phyloP scores from a whole-genome alignment of 2,329 filamentous ascomycete species.

The Neonectria ditissima region DNA sequence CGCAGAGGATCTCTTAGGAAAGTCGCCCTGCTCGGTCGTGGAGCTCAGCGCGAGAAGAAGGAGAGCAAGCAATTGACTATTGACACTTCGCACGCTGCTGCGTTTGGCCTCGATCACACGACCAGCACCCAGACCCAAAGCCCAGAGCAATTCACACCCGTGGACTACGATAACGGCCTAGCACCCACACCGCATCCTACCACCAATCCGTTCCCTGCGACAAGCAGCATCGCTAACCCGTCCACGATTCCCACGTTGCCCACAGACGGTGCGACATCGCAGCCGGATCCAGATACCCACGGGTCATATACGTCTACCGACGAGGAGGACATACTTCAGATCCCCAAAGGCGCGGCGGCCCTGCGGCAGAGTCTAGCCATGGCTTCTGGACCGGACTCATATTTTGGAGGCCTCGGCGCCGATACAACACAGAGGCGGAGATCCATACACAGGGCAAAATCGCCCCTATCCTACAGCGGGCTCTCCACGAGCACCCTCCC shows the following conservation, averaged over 20 bases:
- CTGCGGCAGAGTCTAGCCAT: slow-evolving; percentile 56
- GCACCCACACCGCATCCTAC: slow-evolving; percentile 60
- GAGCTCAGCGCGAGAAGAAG: slow-evolving; percentile 70
- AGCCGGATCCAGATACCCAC: slow-evolving; percentile 36
- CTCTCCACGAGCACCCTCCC: slow-evolving; percentile 62
- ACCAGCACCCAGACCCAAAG: slow-evolving; percentile 38
- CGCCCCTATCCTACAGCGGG: slow-evolving; percentile 68
- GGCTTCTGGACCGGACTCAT: slow-evolving; percentile 72
- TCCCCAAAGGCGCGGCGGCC: slow-evolving; percentile 63
- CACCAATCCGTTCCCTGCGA: slow-evolving; percentile 58
- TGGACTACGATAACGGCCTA: slow-evolving; percentile 60
- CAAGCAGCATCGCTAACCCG: slow-evolving; percentile 36
- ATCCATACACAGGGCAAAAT: slow-evolving; percentile 67
- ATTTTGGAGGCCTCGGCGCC: slow-evolving; percentile 61
- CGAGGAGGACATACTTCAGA: slow-evolving; percentile 81
- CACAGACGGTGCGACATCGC: slow-evolving; percentile 19
- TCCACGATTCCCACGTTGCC: slow-evolving; percentile 35
- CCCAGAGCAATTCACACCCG: slow-evolving; percentile 46
- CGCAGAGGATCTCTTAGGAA: slow-evolving; percentile 89
- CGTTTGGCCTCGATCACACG: slow-evolving; percentile 35
- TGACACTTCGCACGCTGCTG: slow-evolving; percentile 51
- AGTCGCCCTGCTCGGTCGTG: slow-evolving; percentile 83
- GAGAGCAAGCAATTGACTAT: slow-evolving; percentile 62
- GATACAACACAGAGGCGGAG: slow-evolving; percentile 58
- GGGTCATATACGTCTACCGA: slow-evolving; percentile 72